Conservation (phyloP, 2,329 filamentous ascomycete genomes). For the Pezicula neosporulosa region DNA sequence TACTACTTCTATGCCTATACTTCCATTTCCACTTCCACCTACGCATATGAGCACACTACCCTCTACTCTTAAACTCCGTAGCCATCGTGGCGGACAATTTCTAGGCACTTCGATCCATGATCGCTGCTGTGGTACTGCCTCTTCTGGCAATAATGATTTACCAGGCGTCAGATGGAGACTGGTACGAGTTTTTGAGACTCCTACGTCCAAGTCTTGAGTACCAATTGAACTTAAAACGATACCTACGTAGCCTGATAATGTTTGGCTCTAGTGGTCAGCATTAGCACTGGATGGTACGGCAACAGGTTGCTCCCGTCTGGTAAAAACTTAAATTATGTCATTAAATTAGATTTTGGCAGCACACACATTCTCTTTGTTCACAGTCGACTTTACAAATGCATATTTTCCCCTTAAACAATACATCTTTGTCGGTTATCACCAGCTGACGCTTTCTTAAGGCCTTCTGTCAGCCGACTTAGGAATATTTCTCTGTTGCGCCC, state of each 20-base stretch:
- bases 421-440: too few species aligned
- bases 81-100: constrained; percentile 11
- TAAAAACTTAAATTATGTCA: too few species aligned
- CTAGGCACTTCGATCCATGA: not conserved
- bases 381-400: too few species aligned
- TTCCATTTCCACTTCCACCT: not conserved
- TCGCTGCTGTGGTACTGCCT: constrained; percentile 9
- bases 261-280: not conserved
- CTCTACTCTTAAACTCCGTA: not conserved
- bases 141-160: constrained; percentile 16
- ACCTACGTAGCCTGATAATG: not conserved
- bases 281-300: too few species aligned
- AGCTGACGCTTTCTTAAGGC: not conserved
- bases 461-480: not conserved
- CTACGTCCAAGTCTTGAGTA: not conserved
- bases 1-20: not conserved
- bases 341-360: too few species aligned
- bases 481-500: not conserved
- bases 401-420: too few species aligned
- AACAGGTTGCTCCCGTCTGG: too few species aligned
- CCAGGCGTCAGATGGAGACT: constrained; percentile 10
- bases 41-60: too few species aligned
- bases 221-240: too few species aligned
- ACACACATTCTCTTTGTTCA: too few species aligned
- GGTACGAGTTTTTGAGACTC: constrained; percentile 13